Conservation (phyloP, 805 yeast species). For the Schwanniomyces polymorphus region DNA sequence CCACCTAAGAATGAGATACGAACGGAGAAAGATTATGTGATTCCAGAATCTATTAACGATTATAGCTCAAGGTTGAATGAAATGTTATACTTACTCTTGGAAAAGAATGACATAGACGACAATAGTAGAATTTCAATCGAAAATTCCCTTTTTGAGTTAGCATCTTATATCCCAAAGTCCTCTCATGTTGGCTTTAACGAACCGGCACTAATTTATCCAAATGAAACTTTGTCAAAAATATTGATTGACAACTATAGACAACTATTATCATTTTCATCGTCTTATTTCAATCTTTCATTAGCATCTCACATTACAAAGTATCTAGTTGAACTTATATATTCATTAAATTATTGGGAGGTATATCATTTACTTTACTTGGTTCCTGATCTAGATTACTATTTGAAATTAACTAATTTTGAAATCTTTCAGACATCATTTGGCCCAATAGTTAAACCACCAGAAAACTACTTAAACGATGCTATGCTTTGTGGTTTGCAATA, state of each 20-base stretch:
- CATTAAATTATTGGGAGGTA: conserved; percentile 44
- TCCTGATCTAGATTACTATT: conserved; percentile 33
- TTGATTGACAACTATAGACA: conserved; percentile 38
- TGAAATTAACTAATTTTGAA: conserved; percentile 34
- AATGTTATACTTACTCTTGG: conserved; percentile 25
- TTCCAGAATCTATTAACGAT: conserved; percentile 20
- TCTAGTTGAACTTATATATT: conserved; percentile 37
- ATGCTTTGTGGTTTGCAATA: conserved; percentile 43
- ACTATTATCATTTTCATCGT: conserved; percentile 27
- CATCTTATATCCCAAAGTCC: conserved; percentile 25
- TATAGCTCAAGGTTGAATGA: conserved; percentile 34
- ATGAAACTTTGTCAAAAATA: conserved; percentile 33
- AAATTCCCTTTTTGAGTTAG: conserved; percentile 21
- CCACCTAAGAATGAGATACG: conserved; percentile 18
- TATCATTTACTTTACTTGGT: conserved; percentile 36
- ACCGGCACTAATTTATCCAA: conserved; percentile 26
- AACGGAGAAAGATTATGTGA: conserved; percentile 2
- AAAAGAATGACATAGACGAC: conserved; percentile 28
- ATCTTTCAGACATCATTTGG: conserved; percentile 37
- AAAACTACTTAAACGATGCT: conserved; percentile 31
- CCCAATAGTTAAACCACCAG: conserved; percentile 39
- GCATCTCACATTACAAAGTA: conserved; percentile 39
- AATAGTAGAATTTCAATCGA: conserved; percentile 28
- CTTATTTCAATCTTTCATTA: conserved; percentile 38
- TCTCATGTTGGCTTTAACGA: not conserved